Conservation (phyloP, 148 eudicot genomes). For the Rhododendron kiyosumense region DNA sequence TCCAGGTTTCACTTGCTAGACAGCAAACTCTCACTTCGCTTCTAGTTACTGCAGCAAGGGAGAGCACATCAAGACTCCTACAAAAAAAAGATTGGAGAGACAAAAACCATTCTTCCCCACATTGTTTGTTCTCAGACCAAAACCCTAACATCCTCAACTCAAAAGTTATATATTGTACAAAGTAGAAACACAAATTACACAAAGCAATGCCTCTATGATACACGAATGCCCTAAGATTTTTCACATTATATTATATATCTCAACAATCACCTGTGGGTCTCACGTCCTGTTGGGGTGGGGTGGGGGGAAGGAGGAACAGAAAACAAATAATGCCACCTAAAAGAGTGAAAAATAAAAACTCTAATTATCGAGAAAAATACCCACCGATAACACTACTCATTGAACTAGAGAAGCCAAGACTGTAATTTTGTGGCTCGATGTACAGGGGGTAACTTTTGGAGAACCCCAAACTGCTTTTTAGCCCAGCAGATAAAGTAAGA, state of each 20-base stretch:
- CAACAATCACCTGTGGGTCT: constrained; percentile 21
- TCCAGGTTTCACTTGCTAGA: background rate
- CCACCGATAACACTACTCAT: constrained; percentile 9
- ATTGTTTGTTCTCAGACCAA: background rate
- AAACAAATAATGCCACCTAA: constrained; percentile 6
- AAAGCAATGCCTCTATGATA: constrained; percentile 29
- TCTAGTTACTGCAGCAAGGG: background rate
- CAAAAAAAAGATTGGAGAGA: background rate
- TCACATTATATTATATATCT: constrained; percentile 22
- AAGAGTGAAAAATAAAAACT: constrained; percentile 9
- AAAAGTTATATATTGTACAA: constrained; percentile 16
- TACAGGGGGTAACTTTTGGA: constrained; percentile 20
- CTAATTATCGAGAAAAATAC: constrained; percentile 5
- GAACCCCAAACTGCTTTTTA: constrained; percentile 7
- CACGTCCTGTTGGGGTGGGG: background rate
- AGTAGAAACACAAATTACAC: constrained; percentile 20
- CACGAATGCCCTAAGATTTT: constrained; percentile 9
- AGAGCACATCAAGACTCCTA: background rate
- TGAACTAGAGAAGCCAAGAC: constrained; percentile 2
- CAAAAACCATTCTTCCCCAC: background rate
- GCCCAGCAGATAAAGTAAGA: constrained; percentile 5
- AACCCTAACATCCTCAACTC: constrained; percentile 9
- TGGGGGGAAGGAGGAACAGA: background rate
- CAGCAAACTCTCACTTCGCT: background rate
- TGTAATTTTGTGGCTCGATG: constrained; percentile 25